phyloP scores from a whole-genome alignment of 768 basidiomycete species.

The Hirschioporus abietinus region DNA sequence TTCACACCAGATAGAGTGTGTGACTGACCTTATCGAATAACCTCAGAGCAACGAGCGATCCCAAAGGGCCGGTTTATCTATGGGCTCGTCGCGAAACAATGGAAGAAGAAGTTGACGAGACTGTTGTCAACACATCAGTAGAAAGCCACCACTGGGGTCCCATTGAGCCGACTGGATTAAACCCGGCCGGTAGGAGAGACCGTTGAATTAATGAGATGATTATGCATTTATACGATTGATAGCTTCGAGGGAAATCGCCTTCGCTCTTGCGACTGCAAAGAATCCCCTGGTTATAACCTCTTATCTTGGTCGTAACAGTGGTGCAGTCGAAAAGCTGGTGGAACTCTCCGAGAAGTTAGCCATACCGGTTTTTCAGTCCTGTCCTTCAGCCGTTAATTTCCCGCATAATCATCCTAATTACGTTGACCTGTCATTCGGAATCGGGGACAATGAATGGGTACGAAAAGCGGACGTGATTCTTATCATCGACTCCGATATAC shows the following conservation, averaged over 20 bases:
- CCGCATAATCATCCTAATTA: constrained; percentile 54
- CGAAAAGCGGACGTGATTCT: constrained; percentile 56
- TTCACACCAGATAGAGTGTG: neutral
- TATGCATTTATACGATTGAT: neutral
- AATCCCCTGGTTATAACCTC: constrained; percentile 63
- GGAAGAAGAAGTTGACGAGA: constrained; percentile 53
- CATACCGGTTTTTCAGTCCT: constrained; percentile 49
- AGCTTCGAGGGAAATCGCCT: constrained; percentile 35
- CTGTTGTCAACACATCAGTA: constrained; percentile 26
- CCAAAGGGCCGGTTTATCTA: constrained; percentile 69
- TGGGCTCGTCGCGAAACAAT: constrained; percentile 69
- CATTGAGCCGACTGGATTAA: constrained; percentile 44
- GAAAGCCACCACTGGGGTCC: constrained; percentile 44
- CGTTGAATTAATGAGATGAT: neutral
- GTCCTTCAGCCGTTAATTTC: constrained; percentile 46
- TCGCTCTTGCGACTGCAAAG: constrained; percentile 43
- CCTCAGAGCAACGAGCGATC: constrained; percentile 58
- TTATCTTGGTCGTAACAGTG: constrained; percentile 50
- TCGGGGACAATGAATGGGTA: constrained; percentile 41
- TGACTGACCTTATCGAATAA: constrained; percentile 8
- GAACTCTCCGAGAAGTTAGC: constrained; percentile 45
- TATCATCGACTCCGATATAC: constrained; percentile 59
- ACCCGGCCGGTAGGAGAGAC: constrained; percentile 26
- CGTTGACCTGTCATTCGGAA: constrained; percentile 47
- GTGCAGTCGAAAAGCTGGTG: constrained; percentile 40